Base-by-base conservation (phyloP, 164 flowering plant genomes). In the Vitis cinerea region DNA sequence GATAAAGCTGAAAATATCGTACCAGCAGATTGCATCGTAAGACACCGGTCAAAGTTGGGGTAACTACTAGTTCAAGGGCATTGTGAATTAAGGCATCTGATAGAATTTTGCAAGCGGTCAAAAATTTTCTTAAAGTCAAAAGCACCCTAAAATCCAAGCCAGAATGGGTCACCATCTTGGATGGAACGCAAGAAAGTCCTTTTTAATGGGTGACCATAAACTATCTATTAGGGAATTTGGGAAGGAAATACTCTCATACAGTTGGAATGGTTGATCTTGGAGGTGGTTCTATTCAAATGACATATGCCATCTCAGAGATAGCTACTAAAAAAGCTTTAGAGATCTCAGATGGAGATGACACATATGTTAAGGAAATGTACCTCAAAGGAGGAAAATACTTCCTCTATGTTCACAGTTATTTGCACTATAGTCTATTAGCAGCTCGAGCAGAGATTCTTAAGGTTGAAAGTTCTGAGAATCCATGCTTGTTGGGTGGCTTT, bases 191-290 rank as follows among this genome's bases (percentile, higher is more conserved):
- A 19, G 23, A 19, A 19, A 1, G 23, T 19, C 1, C 0, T 19
- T 19, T 19, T 19, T 1, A 19, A 19, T 19, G 23, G 23, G 23
- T 19, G 23, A 19, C 23, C 23, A 19, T 19, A 19, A 19, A 19
- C 23, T 19, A 19, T 19, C 23, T 19, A 1, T 19, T 19, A 19
- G 1, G 23, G 23, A 19, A 19, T 19, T 19, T 19, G 23, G 23
- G 0, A 19, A 19, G 83, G 77, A 62, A 76, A 53, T 91, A 89
- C 70, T 73, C 88, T n/a, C 64, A 79, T 49, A 94, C 98, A 50
- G 98, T 94, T 81, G 97, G 97, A 70, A 88, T 94, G 44, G 96
- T 94, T 65, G 98, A 94, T 75, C 98, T 94, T 78, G 98, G 98
- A 52, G 98, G 98, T 65, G 98, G 98, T 59, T 94, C 98, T 74